Conservation (phyloP, 257 asterid species). For the Misopates orontium region DNA sequence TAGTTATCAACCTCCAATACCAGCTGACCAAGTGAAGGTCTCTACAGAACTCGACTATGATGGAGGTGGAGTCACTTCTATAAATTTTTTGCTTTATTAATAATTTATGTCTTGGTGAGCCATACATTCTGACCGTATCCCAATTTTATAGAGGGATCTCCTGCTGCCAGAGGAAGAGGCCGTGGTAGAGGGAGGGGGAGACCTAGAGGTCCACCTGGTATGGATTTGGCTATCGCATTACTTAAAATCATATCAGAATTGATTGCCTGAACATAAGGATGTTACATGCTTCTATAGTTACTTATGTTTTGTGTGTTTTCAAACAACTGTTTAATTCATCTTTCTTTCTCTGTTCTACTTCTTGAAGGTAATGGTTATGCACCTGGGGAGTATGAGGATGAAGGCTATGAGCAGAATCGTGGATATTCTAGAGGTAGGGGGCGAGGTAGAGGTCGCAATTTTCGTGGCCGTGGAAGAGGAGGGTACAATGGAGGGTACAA, state of each 20-base stretch:
- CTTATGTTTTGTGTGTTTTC: not conserved
- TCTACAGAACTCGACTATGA: constrained; percentile 68
- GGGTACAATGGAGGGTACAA: constrained; percentile 61
- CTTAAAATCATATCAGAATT: not conserved
- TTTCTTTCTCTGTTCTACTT: not conserved
- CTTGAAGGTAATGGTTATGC: constrained; percentile 65
- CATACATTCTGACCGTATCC: constrained; percentile 23
- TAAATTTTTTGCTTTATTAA: not conserved
- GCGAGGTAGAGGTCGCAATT: constrained; percentile 72
- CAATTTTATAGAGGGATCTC: constrained; percentile 66
- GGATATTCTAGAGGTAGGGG: constrained; percentile 77
- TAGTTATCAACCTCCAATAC: constrained; percentile 90
- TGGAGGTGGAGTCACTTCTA: constrained; percentile 52
- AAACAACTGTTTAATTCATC: not conserved
- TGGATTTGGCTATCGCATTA: not conserved
- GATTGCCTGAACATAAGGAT: not conserved
- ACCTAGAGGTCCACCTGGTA: constrained; percentile 62
- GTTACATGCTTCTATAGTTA: not conserved
- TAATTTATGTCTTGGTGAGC: not conserved
- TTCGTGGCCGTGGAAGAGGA: constrained; percentile 65
- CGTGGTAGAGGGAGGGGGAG: constrained; percentile 79
- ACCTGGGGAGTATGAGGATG: constrained; percentile 67
- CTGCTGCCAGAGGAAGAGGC: constrained; percentile 79
- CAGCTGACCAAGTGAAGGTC: constrained; percentile 91
- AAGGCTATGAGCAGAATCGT: constrained; percentile 64